Evolutionary conservation across 305 asterid genomes (phyloP).

Genomic region (Fraxinus angustifolia): DNA sequence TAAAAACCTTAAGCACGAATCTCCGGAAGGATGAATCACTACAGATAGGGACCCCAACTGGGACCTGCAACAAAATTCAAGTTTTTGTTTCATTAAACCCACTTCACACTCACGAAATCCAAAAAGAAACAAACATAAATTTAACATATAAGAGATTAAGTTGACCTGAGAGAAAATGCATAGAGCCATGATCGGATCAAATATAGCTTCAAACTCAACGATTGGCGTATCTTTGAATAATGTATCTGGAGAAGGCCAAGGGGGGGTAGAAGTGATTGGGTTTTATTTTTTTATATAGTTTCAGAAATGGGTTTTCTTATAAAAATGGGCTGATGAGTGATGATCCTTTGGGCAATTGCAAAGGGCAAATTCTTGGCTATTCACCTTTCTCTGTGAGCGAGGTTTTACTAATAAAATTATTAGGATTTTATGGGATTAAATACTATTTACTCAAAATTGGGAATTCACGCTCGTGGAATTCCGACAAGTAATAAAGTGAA

Average conservation of each 20-base stretch:
- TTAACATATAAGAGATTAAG: not conserved
- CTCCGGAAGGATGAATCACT: conserved; percentile 40
- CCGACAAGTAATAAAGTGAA: no score
- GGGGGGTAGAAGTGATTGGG: not conserved
- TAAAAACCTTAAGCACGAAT: conserved; percentile 47
- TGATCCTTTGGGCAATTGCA: conserved; percentile 38
- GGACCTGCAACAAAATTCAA: conserved; percentile 42
- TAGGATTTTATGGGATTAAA: not conserved
- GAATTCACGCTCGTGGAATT: not conserved
- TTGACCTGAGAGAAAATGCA: conserved; percentile 46
- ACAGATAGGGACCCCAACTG: conserved; percentile 41
- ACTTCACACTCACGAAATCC: not conserved
- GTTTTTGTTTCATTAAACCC: not conserved
- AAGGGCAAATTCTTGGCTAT: conserved; percentile 39
- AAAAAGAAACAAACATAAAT: not conserved
- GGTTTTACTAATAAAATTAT: not conserved
- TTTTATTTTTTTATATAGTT: not conserved
- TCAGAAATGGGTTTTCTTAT: not conserved
- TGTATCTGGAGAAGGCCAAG: not conserved
- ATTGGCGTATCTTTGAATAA: not conserved
- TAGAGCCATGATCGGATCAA: conserved; percentile 57
- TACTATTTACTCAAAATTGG: not conserved
- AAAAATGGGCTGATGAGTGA: conserved; percentile 14
- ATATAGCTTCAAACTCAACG: conserved; percentile 7
- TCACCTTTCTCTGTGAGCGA: not conserved